Base-by-base conservation (phyloP, 2,329 filamentous ascomycete genomes). In the Trichoderma aggressivum region DNA sequence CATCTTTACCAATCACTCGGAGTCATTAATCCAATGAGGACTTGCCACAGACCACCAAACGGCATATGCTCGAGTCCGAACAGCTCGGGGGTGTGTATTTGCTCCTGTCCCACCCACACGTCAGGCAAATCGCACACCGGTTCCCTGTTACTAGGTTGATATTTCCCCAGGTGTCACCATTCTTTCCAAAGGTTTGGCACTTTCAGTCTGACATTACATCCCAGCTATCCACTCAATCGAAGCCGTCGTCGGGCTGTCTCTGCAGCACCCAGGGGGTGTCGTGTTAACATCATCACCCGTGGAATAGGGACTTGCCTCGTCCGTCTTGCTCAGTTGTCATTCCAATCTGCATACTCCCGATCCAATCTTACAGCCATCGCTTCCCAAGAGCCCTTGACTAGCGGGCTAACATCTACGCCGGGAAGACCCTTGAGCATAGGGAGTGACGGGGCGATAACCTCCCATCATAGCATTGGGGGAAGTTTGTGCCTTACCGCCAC, bases 91-190 rank as follows among this genome's bases (percentile, higher is more conserved):
- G 61, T 50, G 55, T 67, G 34, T 50, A 58, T 58, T 65, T 64
- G 53, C 55, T 71, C 60, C 39, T 71, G 71, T 72, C 67, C 67
- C 71, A 72, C 71, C 68, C 67, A 71, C 62, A 72, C 56, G 61
- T 71, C 67, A 72, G 43, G 62, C 53, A 67, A 64, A 66, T 62
- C 24, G 68, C 62, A 72, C 71, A 72, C 71, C 71, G 71, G 71
- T 71, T 62, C 26, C 34, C 59, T 63, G 43, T 56, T 61, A 43
- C 53, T 64, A 53, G 68, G 39, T 71, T 50, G 62, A 47, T 58
- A 67, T 56, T 43, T n/a, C 30, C 26, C 55, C 34, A 64, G 26
- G 39, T 67, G 71, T 36, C 68, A 72, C 60, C 61, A 69, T 53
- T 36, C 60, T 24, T 66, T 34, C 39, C n/a, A 50, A 63, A 58